phyloP scores from a whole-genome alignment of 2,329 filamentous ascomycete genomes.

The Lasiodiplodia citricola region DNA sequence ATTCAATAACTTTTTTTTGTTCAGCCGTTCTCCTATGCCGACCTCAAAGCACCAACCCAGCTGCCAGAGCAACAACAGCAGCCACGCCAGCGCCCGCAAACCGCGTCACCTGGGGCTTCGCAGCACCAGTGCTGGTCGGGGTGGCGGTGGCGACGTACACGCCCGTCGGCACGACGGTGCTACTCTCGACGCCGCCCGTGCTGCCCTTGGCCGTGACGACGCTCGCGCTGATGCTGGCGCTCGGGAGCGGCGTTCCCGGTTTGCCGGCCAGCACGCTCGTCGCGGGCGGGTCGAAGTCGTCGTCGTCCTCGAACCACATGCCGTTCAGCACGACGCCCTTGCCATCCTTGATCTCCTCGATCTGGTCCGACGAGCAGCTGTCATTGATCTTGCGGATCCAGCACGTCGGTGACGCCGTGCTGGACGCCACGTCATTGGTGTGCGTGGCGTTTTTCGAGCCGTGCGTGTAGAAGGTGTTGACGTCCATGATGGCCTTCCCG shows the following conservation, averaged over 20 bases:
- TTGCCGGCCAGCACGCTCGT: conserved; percentile 29
- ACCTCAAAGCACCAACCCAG: not conserved
- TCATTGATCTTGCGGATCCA: conserved; percentile 60
- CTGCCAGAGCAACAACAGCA: conserved; percentile 16
- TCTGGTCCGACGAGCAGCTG: conserved; percentile 61
- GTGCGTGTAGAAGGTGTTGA: conserved; percentile 46
- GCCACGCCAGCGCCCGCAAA: conserved; percentile 13
- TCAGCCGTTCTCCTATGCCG: no score
- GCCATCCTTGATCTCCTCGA: conserved; percentile 53
- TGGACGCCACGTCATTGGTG: conserved; percentile 57
- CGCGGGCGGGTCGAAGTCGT: conserved; percentile 24
- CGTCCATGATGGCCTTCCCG: conserved; percentile 56
- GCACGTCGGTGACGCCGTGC: conserved; percentile 60
- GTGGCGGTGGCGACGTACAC: conserved; percentile 29
- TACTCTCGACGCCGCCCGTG: conserved; percentile 13
- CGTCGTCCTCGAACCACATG: conserved; percentile 32
- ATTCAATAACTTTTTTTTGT: not conserved
- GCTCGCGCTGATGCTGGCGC: conserved; percentile 4
- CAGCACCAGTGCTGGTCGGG: conserved; percentile 20
- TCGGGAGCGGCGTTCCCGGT: conserved; percentile 16
- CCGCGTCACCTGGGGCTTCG: not conserved
- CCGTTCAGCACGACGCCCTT: conserved; percentile 45
- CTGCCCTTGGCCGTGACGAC: not conserved
- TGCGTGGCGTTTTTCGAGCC: conserved; percentile 64
- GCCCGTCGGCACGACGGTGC: conserved; percentile 27